phyloP scores from a whole-genome alignment of 192 early-diverging fungal genomes.

The Lunasporangiospora selenospora region DNA sequence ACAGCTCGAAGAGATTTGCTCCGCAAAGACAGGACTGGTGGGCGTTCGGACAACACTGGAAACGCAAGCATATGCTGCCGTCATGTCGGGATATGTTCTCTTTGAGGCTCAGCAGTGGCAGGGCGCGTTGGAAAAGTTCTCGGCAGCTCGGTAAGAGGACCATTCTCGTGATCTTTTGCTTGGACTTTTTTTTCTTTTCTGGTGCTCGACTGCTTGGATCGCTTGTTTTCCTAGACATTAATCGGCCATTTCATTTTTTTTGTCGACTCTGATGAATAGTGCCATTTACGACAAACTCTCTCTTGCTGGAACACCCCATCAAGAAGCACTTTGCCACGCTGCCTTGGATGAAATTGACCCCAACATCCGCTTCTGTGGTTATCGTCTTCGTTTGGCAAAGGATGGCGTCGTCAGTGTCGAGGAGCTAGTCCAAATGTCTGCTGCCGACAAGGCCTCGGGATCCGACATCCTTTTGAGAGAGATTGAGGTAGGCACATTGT shows the following conservation, averaged over 20 bases:
- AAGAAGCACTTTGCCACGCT: conserved; percentile 68
- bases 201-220: too few species aligned
- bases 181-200: too few species aligned
- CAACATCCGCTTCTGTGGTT: conserved; percentile 82
- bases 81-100: conserved; percentile 69
- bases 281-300: conserved; percentile 74
- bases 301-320: conserved; percentile 58
- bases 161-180: too few species aligned
- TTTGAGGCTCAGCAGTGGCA: conserved; percentile 78
- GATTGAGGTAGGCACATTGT: conserved; percentile 41
- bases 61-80: conserved; percentile 71
- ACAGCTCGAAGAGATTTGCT: conserved; percentile 54
- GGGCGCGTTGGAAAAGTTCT: conserved; percentile 66
- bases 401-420: conserved; percentile 50
- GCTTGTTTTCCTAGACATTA: too few species aligned
- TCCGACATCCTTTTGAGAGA: conserved; percentile 58
- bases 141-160: conserved; percentile 59
- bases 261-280: conserved; percentile 19
- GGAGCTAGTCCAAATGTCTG: conserved; percentile 53
- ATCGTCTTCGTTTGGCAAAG: conserved; percentile 61
- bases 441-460: conserved; percentile 51
- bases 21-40: conserved; percentile 48
- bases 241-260: not conserved
- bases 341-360: conserved; percentile 81
- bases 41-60: conserved; percentile 63